Percentiles rank a stretch among this genome's conserved stretches.
These are phyloP conservation scores for Rhododendron henanense DNA, from an alignment of 148 eudicot genomes.

Conservation along the genomic window DNA sequence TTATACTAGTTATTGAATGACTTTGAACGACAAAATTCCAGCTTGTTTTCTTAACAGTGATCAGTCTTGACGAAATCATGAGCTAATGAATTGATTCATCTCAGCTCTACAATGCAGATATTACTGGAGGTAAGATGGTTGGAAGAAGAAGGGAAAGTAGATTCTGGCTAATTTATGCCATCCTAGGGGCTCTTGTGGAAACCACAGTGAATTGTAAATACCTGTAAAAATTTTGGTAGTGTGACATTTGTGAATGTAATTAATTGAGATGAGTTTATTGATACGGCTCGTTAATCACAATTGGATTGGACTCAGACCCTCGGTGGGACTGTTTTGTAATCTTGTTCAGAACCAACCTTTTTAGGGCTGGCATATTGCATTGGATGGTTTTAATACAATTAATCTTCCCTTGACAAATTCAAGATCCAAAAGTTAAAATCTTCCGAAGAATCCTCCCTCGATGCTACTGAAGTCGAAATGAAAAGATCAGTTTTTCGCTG, in stretches of 20 bases:
- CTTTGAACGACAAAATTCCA: slow-evolving; percentile 26
- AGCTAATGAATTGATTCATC: not conserved
- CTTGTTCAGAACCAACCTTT: not conserved
- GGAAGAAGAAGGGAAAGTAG: not conserved
- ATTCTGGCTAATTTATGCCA: not conserved
- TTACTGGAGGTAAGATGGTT: not conserved
- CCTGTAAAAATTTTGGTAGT: not conserved
- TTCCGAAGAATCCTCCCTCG: not conserved
- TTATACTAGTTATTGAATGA: not conserved
- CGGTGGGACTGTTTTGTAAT: not conserved
- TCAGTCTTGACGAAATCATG: not conserved
- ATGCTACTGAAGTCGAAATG: too few species aligned
- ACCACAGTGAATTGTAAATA: not conserved
- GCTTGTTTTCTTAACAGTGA: not conserved
- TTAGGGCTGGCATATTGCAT: not conserved
- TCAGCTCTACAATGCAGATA: not conserved
- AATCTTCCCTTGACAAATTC: not conserved
- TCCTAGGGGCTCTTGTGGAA: not conserved
- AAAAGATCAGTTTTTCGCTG: not conserved
- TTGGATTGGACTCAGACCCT: not conserved
- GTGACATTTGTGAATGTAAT: not conserved
- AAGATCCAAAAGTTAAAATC: not conserved
- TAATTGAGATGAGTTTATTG: not conserved
- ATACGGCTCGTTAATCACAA: not conserved
- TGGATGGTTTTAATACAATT: not conserved